A percentile compares a stretch with the other conserved stretches of the same genome.
Conservation (phyloP, 768 basidiomycete genomes). For the Chalciporus pseudorubinellus region DNA sequence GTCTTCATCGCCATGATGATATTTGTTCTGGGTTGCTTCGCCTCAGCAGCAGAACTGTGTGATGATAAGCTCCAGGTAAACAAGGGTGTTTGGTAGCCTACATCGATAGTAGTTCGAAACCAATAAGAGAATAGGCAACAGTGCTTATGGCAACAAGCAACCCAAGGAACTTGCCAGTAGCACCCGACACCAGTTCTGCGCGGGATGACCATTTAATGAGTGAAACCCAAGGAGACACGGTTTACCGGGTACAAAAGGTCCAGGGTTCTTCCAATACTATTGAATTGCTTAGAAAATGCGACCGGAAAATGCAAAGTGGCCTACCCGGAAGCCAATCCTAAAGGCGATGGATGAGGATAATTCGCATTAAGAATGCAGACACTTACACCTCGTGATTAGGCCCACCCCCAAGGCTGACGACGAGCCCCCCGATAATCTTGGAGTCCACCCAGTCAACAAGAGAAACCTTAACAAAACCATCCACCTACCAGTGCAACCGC, state of each 20-base stretch:
- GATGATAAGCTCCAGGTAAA: conserved; percentile 2
- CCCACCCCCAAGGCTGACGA: conserved; percentile 57
- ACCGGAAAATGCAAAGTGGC: not conserved
- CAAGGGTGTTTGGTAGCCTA: conserved; percentile 31
- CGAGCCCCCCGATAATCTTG: conserved; percentile 41
- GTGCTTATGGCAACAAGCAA: conserved; percentile 20
- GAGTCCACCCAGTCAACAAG: not conserved
- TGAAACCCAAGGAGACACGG: not conserved
- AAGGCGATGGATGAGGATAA: not conserved
- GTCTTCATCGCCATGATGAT: conserved; percentile 73
- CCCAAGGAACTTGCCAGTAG: conserved; percentile 21
- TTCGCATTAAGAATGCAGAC: conserved; percentile 33
- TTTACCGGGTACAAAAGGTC: conserved; percentile 25
- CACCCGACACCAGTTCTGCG: conserved; percentile 21
- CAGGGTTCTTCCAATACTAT: conserved; percentile 25
- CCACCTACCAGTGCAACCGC: conserved; percentile 33
- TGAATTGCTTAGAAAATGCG: not conserved
- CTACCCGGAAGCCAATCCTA: conserved; percentile 20
- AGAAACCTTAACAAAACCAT: not conserved
- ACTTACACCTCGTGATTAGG: conserved; percentile 43
- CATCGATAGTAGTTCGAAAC: conserved; percentile 74
- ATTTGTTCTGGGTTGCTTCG: conserved; percentile 73
- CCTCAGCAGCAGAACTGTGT: conserved; percentile 71
- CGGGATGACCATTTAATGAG: not conserved
- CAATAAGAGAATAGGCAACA: conserved; percentile 70